Evolutionary conservation across 1,284 basidiomycete genomes (phyloP), one percentile per base, ranked within the genome.

Genomic region (Ganoderma leucocontextum): DNA sequence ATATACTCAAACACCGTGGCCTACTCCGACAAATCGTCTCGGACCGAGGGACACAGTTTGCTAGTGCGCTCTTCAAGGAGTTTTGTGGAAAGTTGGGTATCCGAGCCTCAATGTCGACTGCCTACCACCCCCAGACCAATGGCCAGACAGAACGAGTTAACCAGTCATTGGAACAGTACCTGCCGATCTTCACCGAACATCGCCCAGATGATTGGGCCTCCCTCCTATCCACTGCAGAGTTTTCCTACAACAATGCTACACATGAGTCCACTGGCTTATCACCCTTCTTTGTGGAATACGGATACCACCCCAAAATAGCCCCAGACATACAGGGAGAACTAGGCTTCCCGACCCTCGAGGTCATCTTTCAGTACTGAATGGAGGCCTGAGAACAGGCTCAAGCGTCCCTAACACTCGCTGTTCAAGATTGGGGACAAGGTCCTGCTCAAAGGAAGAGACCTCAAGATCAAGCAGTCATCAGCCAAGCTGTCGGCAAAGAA

Each of bases 31-130:
- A 73, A 8, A 74, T 83, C 8, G 76, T 80, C 19, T 80, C 76
- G 22, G 82, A 83, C 53, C 3, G 77, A 52, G 85, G 83, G 1
- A 67, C 77, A 0, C 76, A 79, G 57, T 86, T 85, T 62, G 69
- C 77, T 0, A 74, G 66, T 35, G 59, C 67, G 19, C 53, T 65
- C 41, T 65, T 47, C 13, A 36, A 29, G 38, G 64, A 67, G 33
- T 62, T 70, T 2, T 67, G 65, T 33, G 33, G 58, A 42, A 63
- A 65, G 52, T 49, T 70, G 12, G 70, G 67, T 1, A 62, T 71
- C 22, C 7, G 62, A 38, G 44, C 59, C 10, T 65, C 64, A 29
- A 65, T 60, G 6, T 74, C 72, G 12, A 79, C 77, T 0, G 74
- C 76, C 0, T 79, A 76, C 53, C 76, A 78, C 47, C 78, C 76